Conservation (phyloP, 2,329 filamentous ascomycete genomes). For the Didymosphaeria variabile region DNA sequence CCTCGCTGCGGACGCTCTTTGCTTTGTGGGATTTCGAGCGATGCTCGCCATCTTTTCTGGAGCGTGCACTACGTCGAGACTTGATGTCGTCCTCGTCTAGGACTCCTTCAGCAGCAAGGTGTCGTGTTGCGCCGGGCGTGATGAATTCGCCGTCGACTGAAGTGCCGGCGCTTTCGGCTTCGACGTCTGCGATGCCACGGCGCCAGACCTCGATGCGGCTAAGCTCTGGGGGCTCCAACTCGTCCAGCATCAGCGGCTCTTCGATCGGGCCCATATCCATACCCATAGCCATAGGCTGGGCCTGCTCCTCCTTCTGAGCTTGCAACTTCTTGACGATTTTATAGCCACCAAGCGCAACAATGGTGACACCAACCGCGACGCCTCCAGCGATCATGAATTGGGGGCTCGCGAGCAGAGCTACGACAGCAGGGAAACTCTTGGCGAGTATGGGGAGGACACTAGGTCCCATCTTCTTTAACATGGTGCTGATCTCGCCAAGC, state of each 20-base stretch:
- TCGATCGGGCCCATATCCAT: slow-evolving; percentile 10
- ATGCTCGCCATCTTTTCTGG: slow-evolving; percentile 33
- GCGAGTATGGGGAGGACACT: slow-evolving; percentile 80
- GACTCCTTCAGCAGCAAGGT: slow-evolving; percentile 56
- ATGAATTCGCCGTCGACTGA: slow-evolving; percentile 73
- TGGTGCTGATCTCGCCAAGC: slow-evolving; percentile 85
- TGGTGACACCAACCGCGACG: slow-evolving; percentile 88
- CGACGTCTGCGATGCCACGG: slow-evolving; percentile 68
- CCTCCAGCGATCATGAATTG: slow-evolving; percentile 95
- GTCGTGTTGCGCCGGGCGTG: slow-evolving; percentile 63
- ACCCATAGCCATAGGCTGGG: slow-evolving; percentile 18
- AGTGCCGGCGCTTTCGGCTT: slow-evolving; percentile 63
- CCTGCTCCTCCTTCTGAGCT: slow-evolving; percentile 51
- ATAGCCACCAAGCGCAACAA: slow-evolving; percentile 95
- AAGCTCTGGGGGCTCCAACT: slow-evolving; percentile 66
- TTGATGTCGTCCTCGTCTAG: slow-evolving; percentile 59
- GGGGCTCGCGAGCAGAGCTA: slow-evolving; percentile 84
- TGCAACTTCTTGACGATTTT: slow-evolving; percentile 93
- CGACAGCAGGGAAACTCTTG: slow-evolving; percentile 82
- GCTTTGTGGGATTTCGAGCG: slow-evolving; percentile 40
- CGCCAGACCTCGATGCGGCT: slow-evolving; percentile 70
- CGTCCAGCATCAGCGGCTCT: slow-evolving; percentile 54
- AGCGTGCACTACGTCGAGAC: slow-evolving; percentile 42
- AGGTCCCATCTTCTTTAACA: slow-evolving; percentile 85
- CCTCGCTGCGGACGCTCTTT: slow-evolving; percentile 37